phyloP scores from a whole-genome alignment of 108 stramenopile genomes.

The Skeletonema marinoi region DNA sequence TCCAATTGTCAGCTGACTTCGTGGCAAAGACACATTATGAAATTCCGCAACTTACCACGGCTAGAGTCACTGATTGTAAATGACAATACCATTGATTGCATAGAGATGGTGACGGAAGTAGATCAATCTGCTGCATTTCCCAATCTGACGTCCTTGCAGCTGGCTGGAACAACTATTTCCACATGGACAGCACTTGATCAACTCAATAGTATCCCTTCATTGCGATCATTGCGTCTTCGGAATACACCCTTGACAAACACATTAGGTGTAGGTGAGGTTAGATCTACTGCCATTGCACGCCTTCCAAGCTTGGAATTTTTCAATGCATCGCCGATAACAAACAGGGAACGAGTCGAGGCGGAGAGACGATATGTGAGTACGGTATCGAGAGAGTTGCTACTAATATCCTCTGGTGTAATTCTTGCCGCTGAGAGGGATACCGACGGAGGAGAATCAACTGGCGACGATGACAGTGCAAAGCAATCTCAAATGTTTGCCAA shows the following conservation, averaged over 20 bases:
- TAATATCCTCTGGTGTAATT: constrained; percentile 39
- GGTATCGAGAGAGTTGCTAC: constrained; percentile 59
- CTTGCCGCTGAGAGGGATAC: neutral
- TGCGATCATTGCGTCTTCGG: constrained; percentile 63
- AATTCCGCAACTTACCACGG: constrained; percentile 53
- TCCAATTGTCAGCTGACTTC: constrained; percentile 69
- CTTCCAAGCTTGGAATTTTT: constrained; percentile 62
- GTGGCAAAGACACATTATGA: constrained; percentile 62
- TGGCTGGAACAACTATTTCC: constrained; percentile 66
- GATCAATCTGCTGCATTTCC: constrained; percentile 32
- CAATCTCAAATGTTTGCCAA: constrained; percentile 34
- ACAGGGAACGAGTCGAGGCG: constrained; percentile 76
- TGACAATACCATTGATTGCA: constrained; percentile 65
- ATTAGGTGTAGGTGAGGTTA: constrained; percentile 76
- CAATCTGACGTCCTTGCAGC: constrained; percentile 58
- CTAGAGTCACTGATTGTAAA: constrained; percentile 79
- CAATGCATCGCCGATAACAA: constrained; percentile 74
- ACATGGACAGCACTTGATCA: constrained; percentile 74
- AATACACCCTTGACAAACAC: constrained; percentile 71
- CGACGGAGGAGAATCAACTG: neutral
- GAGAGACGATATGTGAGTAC: constrained; percentile 80
- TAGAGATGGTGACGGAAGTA: constrained; percentile 3
- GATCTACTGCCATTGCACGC: constrained; percentile 78
- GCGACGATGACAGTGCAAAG: constrained; percentile 9
- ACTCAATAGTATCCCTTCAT: constrained; percentile 42